phyloP scores from a whole-genome alignment of 2,329 filamentous ascomycete genomes.

The Paecilomyces sp. region DNA sequence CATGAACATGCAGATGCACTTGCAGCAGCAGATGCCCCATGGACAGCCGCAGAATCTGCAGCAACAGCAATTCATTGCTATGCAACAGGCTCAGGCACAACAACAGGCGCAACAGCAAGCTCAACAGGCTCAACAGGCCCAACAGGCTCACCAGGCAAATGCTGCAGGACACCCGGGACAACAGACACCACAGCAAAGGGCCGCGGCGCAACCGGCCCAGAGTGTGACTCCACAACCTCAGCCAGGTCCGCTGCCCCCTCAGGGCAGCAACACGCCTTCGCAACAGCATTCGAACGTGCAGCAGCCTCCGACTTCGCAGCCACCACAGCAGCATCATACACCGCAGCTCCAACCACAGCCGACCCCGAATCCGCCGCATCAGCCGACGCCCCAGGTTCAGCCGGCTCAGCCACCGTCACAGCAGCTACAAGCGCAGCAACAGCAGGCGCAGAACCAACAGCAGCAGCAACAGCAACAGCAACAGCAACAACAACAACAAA shows the following conservation, averaged over 20 bases:
- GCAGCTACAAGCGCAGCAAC: slow-evolving; percentile 18
- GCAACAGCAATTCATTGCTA: slow-evolving; percentile 28
- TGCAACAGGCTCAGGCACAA: slow-evolving; percentile 25
- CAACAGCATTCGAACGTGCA: slow-evolving; percentile 24
- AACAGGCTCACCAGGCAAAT: slow-evolving; percentile 20
- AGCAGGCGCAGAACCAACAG: slow-evolving; percentile 21
- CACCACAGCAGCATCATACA: slow-evolving; percentile 26
- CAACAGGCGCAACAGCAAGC: slow-evolving; percentile 17
- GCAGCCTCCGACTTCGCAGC: slow-evolving; percentile 25
- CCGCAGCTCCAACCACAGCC: slow-evolving; percentile 25
- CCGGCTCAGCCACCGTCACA: slow-evolving; percentile 30
- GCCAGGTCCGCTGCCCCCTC: slow-evolving; percentile 29
- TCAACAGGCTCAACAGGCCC: slow-evolving; percentile 15
- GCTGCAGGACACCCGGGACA: slow-evolving; percentile 29
- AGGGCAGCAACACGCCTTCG: slow-evolving; percentile 30
- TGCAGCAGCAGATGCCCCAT: slow-evolving; percentile 35
- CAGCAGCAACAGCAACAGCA: slow-evolving; percentile 23
- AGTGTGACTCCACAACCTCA: slow-evolving; percentile 39
- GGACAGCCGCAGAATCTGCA: slow-evolving; percentile 36
- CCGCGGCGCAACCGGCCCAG: slow-evolving; percentile 32
- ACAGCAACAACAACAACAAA: slow-evolving; percentile 22
- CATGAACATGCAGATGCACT: slow-evolving; percentile 31
- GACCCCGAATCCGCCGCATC: slow-evolving; percentile 28
- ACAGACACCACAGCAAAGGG: slow-evolving; percentile 34
- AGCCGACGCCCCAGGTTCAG: slow-evolving; percentile 31